phyloP scores from a whole-genome alignment of 495 filamentous ascomycete species.

The Baudoinia panamericana region DNA sequence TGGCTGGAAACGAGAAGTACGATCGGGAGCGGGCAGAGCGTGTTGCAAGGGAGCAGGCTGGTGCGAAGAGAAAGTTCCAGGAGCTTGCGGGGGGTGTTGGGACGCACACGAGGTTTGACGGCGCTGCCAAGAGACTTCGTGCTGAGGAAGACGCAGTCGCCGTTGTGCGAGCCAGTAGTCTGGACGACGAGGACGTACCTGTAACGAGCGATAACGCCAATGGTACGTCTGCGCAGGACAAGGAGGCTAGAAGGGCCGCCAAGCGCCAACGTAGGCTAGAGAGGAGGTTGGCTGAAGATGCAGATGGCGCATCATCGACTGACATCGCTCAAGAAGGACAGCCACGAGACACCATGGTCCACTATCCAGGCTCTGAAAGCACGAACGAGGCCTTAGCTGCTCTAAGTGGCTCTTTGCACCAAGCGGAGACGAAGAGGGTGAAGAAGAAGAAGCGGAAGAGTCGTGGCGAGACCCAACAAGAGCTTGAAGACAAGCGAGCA shows the following conservation, averaged over 20 bases:
- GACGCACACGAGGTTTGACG: slow-evolving; percentile 15
- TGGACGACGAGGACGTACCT: neutral
- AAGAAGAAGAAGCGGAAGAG: slow-evolving; percentile 14
- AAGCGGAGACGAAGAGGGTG: slow-evolving; percentile 4
- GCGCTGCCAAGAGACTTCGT: slow-evolving; percentile 12
- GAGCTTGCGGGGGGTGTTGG: slow-evolving; percentile 3
- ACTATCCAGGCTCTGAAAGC: neutral
- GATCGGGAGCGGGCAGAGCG: slow-evolving; percentile 39
- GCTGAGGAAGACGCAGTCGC: slow-evolving; percentile 1
- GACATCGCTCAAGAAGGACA: neutral
- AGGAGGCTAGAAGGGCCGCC: neutral
- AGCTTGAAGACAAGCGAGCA: slow-evolving; percentile 11
- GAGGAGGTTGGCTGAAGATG: neutral
- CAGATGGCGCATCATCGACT: neutral
- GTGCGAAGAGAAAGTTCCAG: slow-evolving; percentile 13
- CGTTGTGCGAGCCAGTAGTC: neutral
- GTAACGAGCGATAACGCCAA: neutral
- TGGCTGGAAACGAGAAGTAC: slow-evolving; percentile 57
- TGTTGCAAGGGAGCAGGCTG: slow-evolving; percentile 18
- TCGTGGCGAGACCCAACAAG: neutral
- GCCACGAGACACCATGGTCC: neutral
- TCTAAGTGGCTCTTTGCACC: too few species aligned
- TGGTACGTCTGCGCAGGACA: neutral
- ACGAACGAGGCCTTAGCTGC: neutral
- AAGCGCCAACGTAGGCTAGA: neutral